Evolutionary conservation across 306 rosid genomes (phyloP), one percentile per base, ranked within the genome.

Genomic region (Luffa aegyptiaca): DNA sequence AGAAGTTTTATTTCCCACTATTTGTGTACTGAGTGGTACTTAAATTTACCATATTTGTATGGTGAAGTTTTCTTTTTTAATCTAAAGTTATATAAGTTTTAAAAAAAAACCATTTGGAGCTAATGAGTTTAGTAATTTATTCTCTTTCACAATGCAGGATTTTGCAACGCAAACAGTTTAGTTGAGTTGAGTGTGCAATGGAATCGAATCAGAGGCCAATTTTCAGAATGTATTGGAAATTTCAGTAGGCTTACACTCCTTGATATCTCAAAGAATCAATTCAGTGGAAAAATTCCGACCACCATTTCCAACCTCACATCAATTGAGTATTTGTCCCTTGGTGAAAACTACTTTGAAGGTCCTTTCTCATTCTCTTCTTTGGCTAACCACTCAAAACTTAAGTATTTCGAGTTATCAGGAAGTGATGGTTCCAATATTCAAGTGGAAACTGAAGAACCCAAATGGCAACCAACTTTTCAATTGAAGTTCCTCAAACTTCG

Each of bases 171-270:
- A 36, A 78, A 78, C 72, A 70, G 70, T n/a, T 73, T 78, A 36
- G 65, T 4, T 33, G 69, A 69, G 79, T 35, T 82, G 20, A 75
- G 78, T 70, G 42, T 82, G 12, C 20, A 52, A 13, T 1, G 2
- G 5, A 82, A 82, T 49, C 2, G 13, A 4, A 37, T 82, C 13
- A 73, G 46, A 39, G 85, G 82, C 4, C 42, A 45, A 66, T 36
- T 82, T 12, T 82, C 85, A 31, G 21, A 31, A n/a, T 82, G 82
- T 66, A 45, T 78, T 17, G 26, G 71, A 0, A 82, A 82, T 77
- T 13, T 82, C 48, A 70, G 79, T 31, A 56, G 76, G 12, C 81
- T 70, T 35, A 37, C 39, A 48, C 20, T 56, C 31, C 77, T 82
- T 4, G 82, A 82, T 71, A 46, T 82, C 35, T 70, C 85, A 12